Evolutionary conservation across 1,139 yeast genomes (phyloP), one percentile per base, ranked within the genome.

Genomic region (Blastobotrys proliferans): DNA sequence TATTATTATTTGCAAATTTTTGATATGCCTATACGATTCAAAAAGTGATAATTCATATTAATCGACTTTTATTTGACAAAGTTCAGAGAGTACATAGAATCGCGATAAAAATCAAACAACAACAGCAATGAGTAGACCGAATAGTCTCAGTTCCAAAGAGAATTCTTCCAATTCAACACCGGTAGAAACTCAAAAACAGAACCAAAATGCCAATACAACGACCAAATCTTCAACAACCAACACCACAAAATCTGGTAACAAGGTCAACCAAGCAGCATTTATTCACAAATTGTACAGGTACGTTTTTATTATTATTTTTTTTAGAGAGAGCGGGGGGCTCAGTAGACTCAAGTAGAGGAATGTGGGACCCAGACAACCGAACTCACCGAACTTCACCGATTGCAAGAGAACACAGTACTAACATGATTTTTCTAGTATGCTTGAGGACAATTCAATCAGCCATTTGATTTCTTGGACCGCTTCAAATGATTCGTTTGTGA

Each of bases 401-500:
- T 24, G 11, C 11, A 8, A 24, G 8, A 11, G 11, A 24, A 27
- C 30, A 27, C 13, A 10, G 13, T 10, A 13, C 20, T 14, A 31
- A 17, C n/a, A 31, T 11, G 10, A 31, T 10, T 14, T 27, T 13
- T 42, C 21, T 38, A 56, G 64, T 42, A 79, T 79, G 83, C 70
- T 79, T 40, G 79, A 74, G 54, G 82, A 78, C 54, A 66, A 68
- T 29, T 54, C 65, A 35, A 62, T 78, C 32, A 59, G 66, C 51
- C 76, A 73, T 46, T 63, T 80, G 46, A 86, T 90, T 35, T 79
- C 90, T 76, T 92, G 97, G 97, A 76, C 85, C 4, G 74, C 78
- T 38, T 64, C 72, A 8, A 67, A 73, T 41, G 80, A 77, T 38
- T 60, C 67, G 34, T 69, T 69, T 48, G 62, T 66, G 37, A 64